Percentiles rank a stretch among this genome's conserved stretches.
Evolutionary conservation across 495 filamentous ascomycete species (phyloP).

Genomic region (Xylaria sp.): DNA sequence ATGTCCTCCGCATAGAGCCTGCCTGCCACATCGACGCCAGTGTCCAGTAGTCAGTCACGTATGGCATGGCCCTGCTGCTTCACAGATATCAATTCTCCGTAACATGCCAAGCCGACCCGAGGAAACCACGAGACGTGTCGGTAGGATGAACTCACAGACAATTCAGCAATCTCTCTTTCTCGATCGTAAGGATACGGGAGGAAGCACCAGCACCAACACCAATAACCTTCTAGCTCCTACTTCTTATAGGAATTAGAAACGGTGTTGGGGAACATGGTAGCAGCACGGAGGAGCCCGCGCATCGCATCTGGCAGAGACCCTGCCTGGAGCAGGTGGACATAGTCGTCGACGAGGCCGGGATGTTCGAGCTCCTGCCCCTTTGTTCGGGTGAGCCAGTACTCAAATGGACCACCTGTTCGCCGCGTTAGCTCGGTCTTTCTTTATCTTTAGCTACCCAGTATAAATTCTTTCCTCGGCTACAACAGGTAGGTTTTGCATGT

Average conservation of each 20-base stretch:
- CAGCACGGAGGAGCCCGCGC: slow-evolving; percentile 46
- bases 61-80: neutral
- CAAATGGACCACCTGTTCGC: slow-evolving; percentile 49
- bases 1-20: neutral
- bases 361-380: slow-evolving; percentile 44
- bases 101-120: neutral
- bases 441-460: neutral
- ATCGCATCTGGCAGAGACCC: slow-evolving; percentile 46
- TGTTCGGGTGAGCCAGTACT: slow-evolving; percentile 54
- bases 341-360: slow-evolving; percentile 41
- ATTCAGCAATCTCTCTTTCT: neutral
- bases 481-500: neutral
- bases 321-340: slow-evolving; percentile 37
- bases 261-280: slow-evolving; percentile 36
- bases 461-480: neutral
- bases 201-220: neutral
- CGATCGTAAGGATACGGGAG: neutral
- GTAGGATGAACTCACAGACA: neutral
- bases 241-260: slow-evolving; percentile 26
- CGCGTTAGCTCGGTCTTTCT: slow-evolving; percentile 21
- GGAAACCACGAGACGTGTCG: neutral
- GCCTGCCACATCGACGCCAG: neutral
- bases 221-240: neutral
- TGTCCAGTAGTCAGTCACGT: neutral
- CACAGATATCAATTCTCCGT: neutral